phyloP scores from a whole-genome alignment of 768 basidiomycete species.

The Amyloporia xantha region DNA sequence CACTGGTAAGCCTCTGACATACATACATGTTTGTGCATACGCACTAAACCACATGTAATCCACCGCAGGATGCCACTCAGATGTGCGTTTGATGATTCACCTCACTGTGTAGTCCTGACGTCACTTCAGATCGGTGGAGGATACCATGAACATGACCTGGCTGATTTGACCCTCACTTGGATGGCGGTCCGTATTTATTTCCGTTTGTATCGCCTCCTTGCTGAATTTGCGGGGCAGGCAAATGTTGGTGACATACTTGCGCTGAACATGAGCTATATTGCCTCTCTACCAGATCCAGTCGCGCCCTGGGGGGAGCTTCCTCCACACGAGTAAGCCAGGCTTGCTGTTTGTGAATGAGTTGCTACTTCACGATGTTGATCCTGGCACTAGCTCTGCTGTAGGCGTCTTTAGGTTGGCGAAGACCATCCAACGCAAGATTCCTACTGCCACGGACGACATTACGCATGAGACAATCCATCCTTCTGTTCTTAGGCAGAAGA shows the following conservation, averaged over 20 bases:
- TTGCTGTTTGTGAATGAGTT: neutral
- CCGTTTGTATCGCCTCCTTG: neutral
- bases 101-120: conserved; percentile 1
- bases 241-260: conserved; percentile 50
- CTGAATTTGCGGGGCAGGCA: conserved; percentile 33
- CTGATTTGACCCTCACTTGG: conserved; percentile 58
- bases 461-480: conserved; percentile 59
- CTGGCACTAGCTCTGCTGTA: conserved; percentile 24
- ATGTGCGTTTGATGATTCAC: conserved; percentile 20
- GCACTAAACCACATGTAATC: neutral
- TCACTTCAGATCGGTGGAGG: conserved; percentile 58
- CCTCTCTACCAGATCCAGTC: conserved; percentile 42
- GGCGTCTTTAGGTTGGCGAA: conserved; percentile 49
- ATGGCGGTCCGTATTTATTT: conserved; percentile 45
- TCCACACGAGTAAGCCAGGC: conserved; percentile 51
- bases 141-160: conserved; percentile 58
- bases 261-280: conserved; percentile 48
- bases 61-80: conserved; percentile 23
- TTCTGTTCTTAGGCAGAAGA: conserved; percentile 45
- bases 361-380: no score
- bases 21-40: neutral
- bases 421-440: conserved; percentile 41
- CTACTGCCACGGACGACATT: conserved; percentile 33
- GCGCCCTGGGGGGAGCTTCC: conserved; percentile 54
- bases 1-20: conserved; percentile 36